Conservation (phyloP, 305 asterid species). For the Withania somnifera region DNA sequence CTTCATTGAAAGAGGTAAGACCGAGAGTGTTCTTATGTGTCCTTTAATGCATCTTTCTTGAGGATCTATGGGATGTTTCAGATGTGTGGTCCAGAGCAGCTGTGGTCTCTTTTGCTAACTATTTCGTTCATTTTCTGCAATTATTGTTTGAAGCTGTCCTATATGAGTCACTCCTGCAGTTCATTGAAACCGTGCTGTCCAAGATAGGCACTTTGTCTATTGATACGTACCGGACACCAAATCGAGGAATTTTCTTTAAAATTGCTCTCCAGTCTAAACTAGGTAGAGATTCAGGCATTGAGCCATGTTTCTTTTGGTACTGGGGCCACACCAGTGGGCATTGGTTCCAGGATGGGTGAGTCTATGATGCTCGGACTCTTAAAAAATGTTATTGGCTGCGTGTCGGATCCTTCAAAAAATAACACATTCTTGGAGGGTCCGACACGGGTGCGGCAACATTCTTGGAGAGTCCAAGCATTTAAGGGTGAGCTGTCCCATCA, state of each 20-base stretch:
- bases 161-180: not conserved
- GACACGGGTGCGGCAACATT: no score
- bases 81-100: not conserved
- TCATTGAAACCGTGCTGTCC: not conserved
- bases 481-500: not conserved
- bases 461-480: no score
- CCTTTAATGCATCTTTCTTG: not conserved
- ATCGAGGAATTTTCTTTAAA: not conserved
- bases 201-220: not conserved
- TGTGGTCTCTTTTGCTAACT: not conserved
- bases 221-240: not conserved
- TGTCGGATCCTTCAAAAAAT: no score
- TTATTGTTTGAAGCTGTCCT: not conserved
- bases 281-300: not conserved
- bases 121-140: not conserved
- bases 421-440: no score
- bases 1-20: slow-evolving; percentile 89
- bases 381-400: no score
- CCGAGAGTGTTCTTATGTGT: not conserved
- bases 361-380: no score
- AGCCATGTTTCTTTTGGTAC: not conserved
- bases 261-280: not conserved
- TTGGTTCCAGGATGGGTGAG: not conserved
- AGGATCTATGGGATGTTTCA: not conserved
- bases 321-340: not conserved